Conservation (phyloP, 345 rosid genomes). For the Citrus sp. region DNA sequence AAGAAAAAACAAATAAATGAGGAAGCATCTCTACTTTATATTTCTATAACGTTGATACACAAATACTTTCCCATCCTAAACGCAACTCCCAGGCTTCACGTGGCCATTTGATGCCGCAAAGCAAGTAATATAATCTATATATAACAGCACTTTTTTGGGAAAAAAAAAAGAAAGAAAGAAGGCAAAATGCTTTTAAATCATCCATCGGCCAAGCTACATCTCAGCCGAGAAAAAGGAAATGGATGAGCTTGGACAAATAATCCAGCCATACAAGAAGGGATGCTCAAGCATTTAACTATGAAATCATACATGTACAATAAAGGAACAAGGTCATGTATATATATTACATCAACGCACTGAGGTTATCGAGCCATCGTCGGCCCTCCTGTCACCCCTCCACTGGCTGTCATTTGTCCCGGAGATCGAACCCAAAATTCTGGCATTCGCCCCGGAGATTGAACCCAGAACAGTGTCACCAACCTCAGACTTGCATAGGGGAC, state of each 20-base stretch:
- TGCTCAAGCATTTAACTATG: slow-evolving; percentile 17
- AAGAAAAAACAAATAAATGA: neutral
- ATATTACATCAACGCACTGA: slow-evolving; percentile 21
- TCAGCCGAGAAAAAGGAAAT: neutral
- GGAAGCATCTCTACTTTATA: neutral
- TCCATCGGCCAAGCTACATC: neutral
- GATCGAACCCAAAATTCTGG: slow-evolving; percentile 33
- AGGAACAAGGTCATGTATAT: neutral
- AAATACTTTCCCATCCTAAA: neutral
- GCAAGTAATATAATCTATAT: neutral
- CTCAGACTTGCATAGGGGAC: slow-evolving; percentile 94
- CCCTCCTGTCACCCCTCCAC: slow-evolving; percentile 37
- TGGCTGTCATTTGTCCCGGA: slow-evolving; percentile 32
- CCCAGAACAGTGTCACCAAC: slow-evolving; percentile 57
- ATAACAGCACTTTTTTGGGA: neutral
- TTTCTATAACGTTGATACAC: neutral
- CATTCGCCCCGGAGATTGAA: slow-evolving; percentile 31
- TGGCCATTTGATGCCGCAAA: neutral
- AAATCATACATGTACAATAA: neutral
- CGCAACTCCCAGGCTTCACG: neutral
- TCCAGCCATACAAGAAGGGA: neutral
- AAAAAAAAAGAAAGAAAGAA: neutral
- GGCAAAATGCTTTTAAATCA: neutral
- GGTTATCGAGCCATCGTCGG: slow-evolving; percentile 30
- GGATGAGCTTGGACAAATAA: neutral